phyloP scores from a whole-genome alignment of 1,284 basidiomycete species.

The Porogramme epimiltina region DNA sequence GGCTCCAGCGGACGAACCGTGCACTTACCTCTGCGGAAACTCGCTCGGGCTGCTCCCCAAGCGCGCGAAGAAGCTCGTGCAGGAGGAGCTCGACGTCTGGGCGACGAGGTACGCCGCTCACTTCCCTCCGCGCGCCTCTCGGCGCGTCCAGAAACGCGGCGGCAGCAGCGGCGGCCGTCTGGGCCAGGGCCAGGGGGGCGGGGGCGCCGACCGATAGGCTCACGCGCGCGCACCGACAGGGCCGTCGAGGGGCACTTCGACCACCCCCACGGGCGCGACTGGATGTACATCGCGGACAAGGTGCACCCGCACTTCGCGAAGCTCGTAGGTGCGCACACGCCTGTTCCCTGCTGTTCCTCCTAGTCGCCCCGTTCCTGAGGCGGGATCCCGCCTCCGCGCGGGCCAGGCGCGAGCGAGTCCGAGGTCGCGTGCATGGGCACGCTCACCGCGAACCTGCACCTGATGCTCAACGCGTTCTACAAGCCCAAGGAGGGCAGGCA shows the following conservation, averaged over 20 bases:
- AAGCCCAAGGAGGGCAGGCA: slow-evolving; percentile 81
- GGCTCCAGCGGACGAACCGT: slow-evolving; percentile 49
- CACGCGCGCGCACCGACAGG: slow-evolving; percentile 41
- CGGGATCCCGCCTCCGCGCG: not conserved
- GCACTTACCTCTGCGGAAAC: slow-evolving; percentile 95
- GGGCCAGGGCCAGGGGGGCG: too few relatives aligned
- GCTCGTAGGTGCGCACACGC: slow-evolving; percentile 82
- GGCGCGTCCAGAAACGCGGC: too few relatives aligned
- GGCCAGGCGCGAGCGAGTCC: slow-evolving; percentile 75
- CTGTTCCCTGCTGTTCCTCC: slow-evolving; percentile 2
- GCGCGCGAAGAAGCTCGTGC: slow-evolving; percentile 69
- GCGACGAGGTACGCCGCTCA: slow-evolving; percentile 59
- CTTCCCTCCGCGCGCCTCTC: not conserved
- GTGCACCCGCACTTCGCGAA: slow-evolving; percentile 80
- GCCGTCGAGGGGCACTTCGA: slow-evolving; percentile 92
- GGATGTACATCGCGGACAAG: slow-evolving; percentile 80
- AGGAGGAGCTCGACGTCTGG: slow-evolving; percentile 92
- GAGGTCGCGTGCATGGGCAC: slow-evolving; percentile 96
- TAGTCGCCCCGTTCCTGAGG: not conserved
- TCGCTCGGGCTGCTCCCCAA: slow-evolving; percentile 88
- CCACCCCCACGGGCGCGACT: slow-evolving; percentile 83
- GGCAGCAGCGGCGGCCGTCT: too few relatives aligned
- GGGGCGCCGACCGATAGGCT: too few relatives aligned
- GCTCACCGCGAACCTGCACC: slow-evolving; percentile 92
- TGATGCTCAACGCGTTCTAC: slow-evolving; percentile 94